These are phyloP conservation scores for Candida schatavii DNA, from an alignment of 805 yeast genomes.

Conservation along the genomic window DNA sequence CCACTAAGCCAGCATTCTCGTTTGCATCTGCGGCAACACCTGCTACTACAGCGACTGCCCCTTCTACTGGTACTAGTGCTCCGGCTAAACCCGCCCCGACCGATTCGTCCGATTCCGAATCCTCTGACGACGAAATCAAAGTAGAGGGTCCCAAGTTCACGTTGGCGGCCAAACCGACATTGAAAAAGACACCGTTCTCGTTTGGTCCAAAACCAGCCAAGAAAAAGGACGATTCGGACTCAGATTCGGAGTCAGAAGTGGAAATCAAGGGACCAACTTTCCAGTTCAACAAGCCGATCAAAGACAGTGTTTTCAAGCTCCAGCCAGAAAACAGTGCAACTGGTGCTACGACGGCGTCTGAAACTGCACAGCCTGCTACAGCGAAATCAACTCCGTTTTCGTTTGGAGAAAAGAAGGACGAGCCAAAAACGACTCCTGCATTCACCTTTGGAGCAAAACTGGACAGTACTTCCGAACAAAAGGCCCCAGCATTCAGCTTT, in stretches of 20 bases:
- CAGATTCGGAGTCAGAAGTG: conserved; percentile 58
- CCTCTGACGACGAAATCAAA: conserved; percentile 24
- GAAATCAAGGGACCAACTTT: conserved; percentile 76
- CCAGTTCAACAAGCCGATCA: conserved; percentile 36
- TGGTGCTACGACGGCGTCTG: no score
- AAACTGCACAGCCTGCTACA: conserved; percentile 1
- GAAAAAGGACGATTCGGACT: conserved; percentile 33
- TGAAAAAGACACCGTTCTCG: conserved; percentile 36
- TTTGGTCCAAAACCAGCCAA: conserved; percentile 31
- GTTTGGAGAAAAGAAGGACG: conserved; percentile 6
- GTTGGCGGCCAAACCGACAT: conserved; percentile 23
- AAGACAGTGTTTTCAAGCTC: conserved; percentile 32
- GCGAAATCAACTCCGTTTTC: no score
- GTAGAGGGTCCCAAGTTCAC: conserved; percentile 38
- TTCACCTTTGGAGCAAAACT: conserved; percentile 16
- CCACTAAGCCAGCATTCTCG: conserved; percentile 1
- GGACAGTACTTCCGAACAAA: neutral
- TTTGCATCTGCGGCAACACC: neutral
- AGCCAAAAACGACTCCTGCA: conserved; percentile 12
- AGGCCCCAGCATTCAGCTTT: no score
- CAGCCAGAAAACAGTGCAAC: conserved; percentile 2
- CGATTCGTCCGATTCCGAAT: conserved; percentile 24
- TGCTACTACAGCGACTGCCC: neutral
- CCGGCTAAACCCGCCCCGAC: conserved; percentile 5
- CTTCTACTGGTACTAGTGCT: conserved; percentile 2